Evolutionary conservation across 202 grass and related monocot genomes (phyloP), one percentile per base, ranked within the genome.

Genomic region (Elaeis oleifera): DNA sequence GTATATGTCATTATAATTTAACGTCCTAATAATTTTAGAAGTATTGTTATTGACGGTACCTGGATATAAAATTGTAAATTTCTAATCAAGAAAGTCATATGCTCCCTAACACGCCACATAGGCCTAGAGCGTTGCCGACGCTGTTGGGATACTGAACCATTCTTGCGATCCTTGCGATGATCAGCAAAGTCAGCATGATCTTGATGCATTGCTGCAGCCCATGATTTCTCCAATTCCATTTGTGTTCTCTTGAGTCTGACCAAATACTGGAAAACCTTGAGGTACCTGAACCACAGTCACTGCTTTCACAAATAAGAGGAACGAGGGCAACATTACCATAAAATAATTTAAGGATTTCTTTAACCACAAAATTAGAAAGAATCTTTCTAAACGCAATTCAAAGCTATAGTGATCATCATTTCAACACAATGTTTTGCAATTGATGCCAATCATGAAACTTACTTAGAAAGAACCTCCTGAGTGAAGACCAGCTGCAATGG

Each of bases 61-160:
- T 97, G 94, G 31, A 97, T 97, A 59, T 97, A 97, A 67, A 92
- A 97, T 32, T 97, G 94, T 44, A 89, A 80, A 29, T 97, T 97
- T 79, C 94, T 89, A 72, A 97, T 97, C 66, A 97, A 85, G 80
- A 97, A 97, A 84, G 74, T 86, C 94, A 92, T 97, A 70, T 97
- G 94, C 74, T 97, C 94, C 68, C 94, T 81, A 61, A 92, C 88
- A 78, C 82, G 82, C 94, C 94, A 97, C 59, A 97, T 89, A 23
- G 94, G 94, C 55, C 84, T 87, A 51, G 75, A 81, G n/a, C 82
- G 79, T 71, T 71, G 79, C 21, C 76, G 69, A 23, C 79, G 74
- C 67, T 92, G 36, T 48, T 79, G 78, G 25, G 84, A 81, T 57
- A 69, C 79, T 49, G 77, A 85, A 13, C 56, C 71, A 65, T 83